Base-by-base conservation (phyloP, 768 basidiomycete genomes). In the Cubamyces lactineus region DNA sequence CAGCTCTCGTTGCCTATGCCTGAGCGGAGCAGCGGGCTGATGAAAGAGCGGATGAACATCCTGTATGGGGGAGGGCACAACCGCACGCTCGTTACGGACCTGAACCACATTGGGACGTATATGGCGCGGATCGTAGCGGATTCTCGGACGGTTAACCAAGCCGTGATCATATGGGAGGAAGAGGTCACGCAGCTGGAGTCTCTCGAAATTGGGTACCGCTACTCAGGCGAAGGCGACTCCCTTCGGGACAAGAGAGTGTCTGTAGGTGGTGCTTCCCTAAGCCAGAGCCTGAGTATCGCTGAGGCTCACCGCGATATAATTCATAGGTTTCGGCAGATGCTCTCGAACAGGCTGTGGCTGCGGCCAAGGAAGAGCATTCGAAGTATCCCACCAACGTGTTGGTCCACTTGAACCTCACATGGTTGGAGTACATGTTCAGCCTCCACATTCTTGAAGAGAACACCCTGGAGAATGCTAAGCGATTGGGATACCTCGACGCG, bases 51-150 rank as follows among this genome's bases (percentile, higher is more conserved):
- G 3, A 50, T 53, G 2, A 23, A 54, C 21, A 52, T 40, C 28
- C 17, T 71, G 19, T 67, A 69, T 58, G 67, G 60, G 0, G 53
- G 49, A 9, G 71, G 71, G 5, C 55, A 64, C 13, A 53, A 66
- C 46, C 65, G 66, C 39, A 55, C 46, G 5, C 66, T 69, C 17
- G 56, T 72, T 39, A 73, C 69, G 1, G 64, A 72, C 54, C 46
- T 65, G 19, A 43, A 66, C 21, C 66, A 70, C 57, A 71, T 75
- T 48, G 72, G 72, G 1, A 40, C 21, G 1, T 74, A 70, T 60
- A 71, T 75, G 43, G 71, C 67, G 17, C 70, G 66, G 34, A 74
- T 76, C 45, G 65, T 76, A 45, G 67, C 66, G n/a, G 75, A 76
- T 45, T 55, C 65, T 26, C 65, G 74, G 8, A 76, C 75, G n/a